Evolutionary conservation across 192 early-diverging fungal genomes (phyloP), one percentile per base, ranked within the genome.

Genomic region (Coemansia sp.): DNA sequence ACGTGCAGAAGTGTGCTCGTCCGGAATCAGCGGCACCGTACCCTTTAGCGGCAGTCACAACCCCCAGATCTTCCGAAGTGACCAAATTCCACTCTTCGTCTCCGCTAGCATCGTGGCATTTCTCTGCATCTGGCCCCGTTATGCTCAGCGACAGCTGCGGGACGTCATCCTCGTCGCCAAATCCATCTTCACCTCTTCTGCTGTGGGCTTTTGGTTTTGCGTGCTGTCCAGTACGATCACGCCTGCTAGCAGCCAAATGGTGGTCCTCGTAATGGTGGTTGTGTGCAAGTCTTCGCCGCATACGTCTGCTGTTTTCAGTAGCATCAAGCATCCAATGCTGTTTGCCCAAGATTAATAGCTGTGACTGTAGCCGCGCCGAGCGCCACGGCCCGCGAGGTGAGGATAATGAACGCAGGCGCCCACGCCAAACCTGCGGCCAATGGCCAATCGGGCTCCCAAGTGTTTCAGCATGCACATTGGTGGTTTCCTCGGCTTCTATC

Each of bases 61-160:
- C 66, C 24, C 63, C 43, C 9, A 75, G 34, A 14, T 81, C 77
- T 55, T 79, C 77, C 2, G 77, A 46, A n/a, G 72, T 79, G 10
- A 79, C 66, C 48, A 79, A 23, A 21, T 20, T 79, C 77, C 77
- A 79, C 34, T 75, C 77, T 20, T 75, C 73, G 33, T 75, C 73
- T 8, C 55, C 65, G 0, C 61, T 63, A 26, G 48, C 51, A 12
- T 49, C 63, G 21, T 58, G 33, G 20, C 35, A 38, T 35, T 26
- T 43, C 16, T 30, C 39, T 9, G 64, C 70, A 35, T 67, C 64
- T 6, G 58, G 20, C 10, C 56, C 62, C 4, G 73, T 46, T 11
- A 74, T 68, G 48, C 72, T 74, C 52, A 79, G 68, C 26, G 77
- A 71, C 45, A 79, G 51, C 4, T 59, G 71, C 24, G 72, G 77